These are phyloP conservation scores for Lactarius trivialis DNA, from an alignment of 768 basidiomycete genomes.

Conservation along the genomic window DNA sequence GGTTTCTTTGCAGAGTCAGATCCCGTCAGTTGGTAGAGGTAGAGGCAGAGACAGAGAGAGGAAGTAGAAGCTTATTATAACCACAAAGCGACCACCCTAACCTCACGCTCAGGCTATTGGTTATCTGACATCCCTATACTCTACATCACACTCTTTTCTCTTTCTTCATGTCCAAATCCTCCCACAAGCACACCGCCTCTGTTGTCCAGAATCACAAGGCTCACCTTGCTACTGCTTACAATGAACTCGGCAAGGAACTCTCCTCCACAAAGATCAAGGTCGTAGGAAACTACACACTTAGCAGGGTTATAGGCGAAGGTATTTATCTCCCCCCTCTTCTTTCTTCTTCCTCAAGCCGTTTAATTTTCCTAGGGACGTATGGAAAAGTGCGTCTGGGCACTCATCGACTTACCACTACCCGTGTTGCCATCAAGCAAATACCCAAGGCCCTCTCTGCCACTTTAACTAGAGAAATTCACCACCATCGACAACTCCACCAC, in stretches of 20 bases:
- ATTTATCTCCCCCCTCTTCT: slow-evolving; percentile 25
- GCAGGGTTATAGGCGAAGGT: slow-evolving; percentile 95
- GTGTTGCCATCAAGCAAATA: slow-evolving; percentile 97
- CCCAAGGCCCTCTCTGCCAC: slow-evolving; percentile 88
- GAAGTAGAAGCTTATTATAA: not conserved
- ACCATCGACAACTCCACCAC: slow-evolving; percentile 94
- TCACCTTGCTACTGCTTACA: slow-evolving; percentile 91
- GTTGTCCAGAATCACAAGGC: slow-evolving; percentile 62
- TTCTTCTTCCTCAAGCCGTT: not conserved
- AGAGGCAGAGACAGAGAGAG: not conserved
- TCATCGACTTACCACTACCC: slow-evolving; percentile 83
- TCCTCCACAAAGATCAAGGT: slow-evolving; percentile 86
- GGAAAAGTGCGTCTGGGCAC: slow-evolving; percentile 94
- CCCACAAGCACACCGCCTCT: slow-evolving; percentile 30
- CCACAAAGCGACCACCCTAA: slow-evolving; percentile 8
- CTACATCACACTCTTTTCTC: slow-evolving; percentile 19
- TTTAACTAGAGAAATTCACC: slow-evolving; percentile 95
- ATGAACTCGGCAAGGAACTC: slow-evolving; percentile 93
- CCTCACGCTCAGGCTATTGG: not conserved
- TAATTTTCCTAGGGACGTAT: slow-evolving; percentile 63
- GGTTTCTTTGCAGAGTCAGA: not conserved
- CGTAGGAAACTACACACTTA: slow-evolving; percentile 90
- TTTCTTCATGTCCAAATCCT: slow-evolving; percentile 20
- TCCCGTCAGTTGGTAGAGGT: no score
- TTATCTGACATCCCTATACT: slow-evolving; percentile 22